Evolutionary conservation across 1,284 basidiomycete species (phyloP), one percentile per base, ranked within the genome.

Genomic region (Paramarasmius palmivorus): DNA sequence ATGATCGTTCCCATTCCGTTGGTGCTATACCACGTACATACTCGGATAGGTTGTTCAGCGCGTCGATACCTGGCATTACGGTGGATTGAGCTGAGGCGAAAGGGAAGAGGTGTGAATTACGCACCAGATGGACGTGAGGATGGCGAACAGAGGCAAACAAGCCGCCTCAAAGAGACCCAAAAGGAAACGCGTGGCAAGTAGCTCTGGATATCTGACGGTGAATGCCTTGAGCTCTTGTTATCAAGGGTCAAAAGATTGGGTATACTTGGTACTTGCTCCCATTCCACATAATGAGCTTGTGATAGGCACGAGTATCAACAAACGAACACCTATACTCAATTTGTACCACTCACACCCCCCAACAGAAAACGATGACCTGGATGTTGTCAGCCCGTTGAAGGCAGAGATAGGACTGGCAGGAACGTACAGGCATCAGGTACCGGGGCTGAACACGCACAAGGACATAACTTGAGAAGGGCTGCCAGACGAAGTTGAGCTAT

Each of bases 141-240:
- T 39, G n/a, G 59, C 54, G 47, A 58, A 60, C 14, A 60, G 25
- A 8, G 57, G 59, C 9, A 60, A 52, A 52, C 59, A 60, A 10
- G 52, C 59, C 12, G 57, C 59, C 49, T 60, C 59, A 36, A 60
- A 60, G n/a, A 60, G 45, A 19, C 59, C 59, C 8, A 58, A 46
- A 7, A 60, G 41, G 52, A 58, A 60, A 17, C 58, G 58, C 32
- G 49, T 48, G 19, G 58, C 56, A n/a, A 50, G 42, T 3, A 57
- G 45, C 4, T 25, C 37, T 14, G 37, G 12, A 45, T 53, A 58
- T 25, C 39, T 60, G 44, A 17, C 4, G 12, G 25, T 17, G 14
- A 46, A n/a, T n/a, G n/a, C n/a, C n/a, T n/a, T n/a, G n/a, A n/a
- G n/a, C n/a, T n/a, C n/a, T n/a, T n/a, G n/a, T n/a, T n/a, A n/a